Conservation (phyloP, 2,329 filamentous ascomycete species). For the Xylariaceae sp. region DNA sequence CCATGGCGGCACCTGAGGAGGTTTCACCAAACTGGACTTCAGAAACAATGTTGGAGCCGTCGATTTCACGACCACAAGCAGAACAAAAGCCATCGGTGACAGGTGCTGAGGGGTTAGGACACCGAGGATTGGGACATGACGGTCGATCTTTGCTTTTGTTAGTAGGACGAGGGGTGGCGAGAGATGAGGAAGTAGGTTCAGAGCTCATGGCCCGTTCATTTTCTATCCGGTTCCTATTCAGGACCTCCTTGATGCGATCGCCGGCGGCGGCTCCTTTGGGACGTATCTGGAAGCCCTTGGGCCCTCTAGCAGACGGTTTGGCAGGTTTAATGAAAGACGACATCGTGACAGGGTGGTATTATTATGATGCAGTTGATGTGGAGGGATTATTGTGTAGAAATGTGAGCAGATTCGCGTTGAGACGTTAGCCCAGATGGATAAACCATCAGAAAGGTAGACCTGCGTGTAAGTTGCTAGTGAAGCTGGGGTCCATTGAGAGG, state of each 20-base stretch:
- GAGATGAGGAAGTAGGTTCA: conserved; percentile 30
- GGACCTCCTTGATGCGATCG: conserved; percentile 57
- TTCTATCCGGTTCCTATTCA: conserved; percentile 39
- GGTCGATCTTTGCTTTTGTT: conserved; percentile 33
- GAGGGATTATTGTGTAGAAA: background rate
- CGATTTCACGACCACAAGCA: conserved; percentile 83
- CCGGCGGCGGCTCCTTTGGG: conserved; percentile 55
- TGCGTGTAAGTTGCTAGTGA: conserved; percentile 14
- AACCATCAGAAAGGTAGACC: background rate
- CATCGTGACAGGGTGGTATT: conserved; percentile 45
- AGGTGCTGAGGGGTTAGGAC: conserved; percentile 61
- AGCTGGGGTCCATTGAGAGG: background rate
- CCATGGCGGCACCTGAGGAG: conserved; percentile 82
- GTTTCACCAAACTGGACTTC: conserved; percentile 93
- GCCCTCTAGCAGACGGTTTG: conserved; percentile 37
- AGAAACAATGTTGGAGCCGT: conserved; percentile 87
- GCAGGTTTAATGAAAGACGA: conserved; percentile 55
- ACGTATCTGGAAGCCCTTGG: conserved; percentile 48
- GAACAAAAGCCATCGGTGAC: conserved; percentile 74
- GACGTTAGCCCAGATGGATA: background rate
- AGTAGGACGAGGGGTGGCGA: conserved; percentile 26
- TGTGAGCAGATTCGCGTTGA: background rate
- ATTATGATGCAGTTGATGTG: background rate
- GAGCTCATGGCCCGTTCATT: conserved; percentile 35
- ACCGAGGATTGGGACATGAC: conserved; percentile 65